A percentile compares a stretch with the other conserved stretches of the same genome.
Conservation (phyloP, 805 yeast species). For the Kodamaea neixiangensis region DNA sequence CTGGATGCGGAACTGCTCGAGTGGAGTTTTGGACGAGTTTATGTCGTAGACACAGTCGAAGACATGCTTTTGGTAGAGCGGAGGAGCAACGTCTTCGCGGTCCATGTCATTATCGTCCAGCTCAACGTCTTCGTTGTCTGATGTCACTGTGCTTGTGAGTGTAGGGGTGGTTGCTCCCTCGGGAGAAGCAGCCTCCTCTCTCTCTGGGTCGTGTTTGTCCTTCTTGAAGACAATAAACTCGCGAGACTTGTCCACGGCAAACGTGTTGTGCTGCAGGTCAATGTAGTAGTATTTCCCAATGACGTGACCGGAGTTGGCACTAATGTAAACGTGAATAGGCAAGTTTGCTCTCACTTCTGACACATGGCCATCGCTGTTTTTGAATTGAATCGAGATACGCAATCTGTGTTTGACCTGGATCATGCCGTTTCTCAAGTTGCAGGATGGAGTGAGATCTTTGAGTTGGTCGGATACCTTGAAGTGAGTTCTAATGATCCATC, state of each 20-base stretch:
- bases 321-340: conserved; percentile 46
- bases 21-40: conserved; percentile 33
- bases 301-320: conserved; percentile 40
- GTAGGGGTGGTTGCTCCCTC: conserved; percentile 4
- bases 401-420: conserved; percentile 49
- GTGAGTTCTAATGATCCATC: conserved; percentile 47
- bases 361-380: conserved; percentile 51
- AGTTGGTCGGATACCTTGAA: conserved; percentile 43
- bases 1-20: conserved; percentile 35
- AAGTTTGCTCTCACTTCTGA: conserved; percentile 55
- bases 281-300: conserved; percentile 35
- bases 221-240: conserved; percentile 34
- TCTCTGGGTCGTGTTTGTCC: conserved; percentile 16
- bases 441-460: conserved; percentile 44
- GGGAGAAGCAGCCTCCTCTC: conserved; percentile 1
- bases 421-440: conserved; percentile 40
- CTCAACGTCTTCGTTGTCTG: conserved; percentile 7
- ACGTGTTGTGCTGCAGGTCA: conserved; percentile 28
- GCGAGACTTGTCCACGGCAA: conserved; percentile 20
- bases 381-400: conserved; percentile 44
- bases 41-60: conserved; percentile 41
- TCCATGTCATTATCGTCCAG: conserved; percentile 27
- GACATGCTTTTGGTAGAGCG: conserved; percentile 41
- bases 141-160: not conserved
- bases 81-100: conserved; percentile 41